Evolutionary conservation across 2,329 filamentous ascomycete genomes (phyloP).

Genomic region (Penicillium sp.): DNA sequence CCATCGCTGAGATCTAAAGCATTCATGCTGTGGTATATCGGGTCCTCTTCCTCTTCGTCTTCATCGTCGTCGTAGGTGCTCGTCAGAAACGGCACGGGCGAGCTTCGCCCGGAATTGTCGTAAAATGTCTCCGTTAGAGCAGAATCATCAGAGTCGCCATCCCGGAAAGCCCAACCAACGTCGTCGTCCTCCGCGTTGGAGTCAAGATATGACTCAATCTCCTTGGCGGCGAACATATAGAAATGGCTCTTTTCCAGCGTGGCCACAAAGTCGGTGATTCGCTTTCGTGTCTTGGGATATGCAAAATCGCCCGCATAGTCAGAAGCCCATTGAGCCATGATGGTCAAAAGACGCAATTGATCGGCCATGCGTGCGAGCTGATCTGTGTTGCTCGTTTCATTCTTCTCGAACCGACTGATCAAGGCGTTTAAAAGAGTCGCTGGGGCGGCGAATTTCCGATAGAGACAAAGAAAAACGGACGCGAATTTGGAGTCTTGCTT

Average conservation of each 20-base stretch:
- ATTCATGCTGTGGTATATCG: constrained; percentile 34
- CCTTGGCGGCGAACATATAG: constrained; percentile 76
- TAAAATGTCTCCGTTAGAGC: constrained; percentile 40
- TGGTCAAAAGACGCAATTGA: constrained; percentile 75
- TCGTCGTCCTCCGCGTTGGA: constrained; percentile 80
- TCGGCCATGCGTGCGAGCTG: constrained; percentile 72
- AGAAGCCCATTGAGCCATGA: constrained; percentile 82
- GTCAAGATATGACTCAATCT: constrained; percentile 75
- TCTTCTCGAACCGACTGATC: constrained; percentile 54
- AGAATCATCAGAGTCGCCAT: constrained; percentile 52
- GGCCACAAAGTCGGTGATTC: constrained; percentile 67
- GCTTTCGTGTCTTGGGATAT: constrained; percentile 63
- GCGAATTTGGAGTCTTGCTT: constrained; percentile 85
- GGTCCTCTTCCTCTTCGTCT: constrained; percentile 33
- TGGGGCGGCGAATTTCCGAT: constrained; percentile 87
- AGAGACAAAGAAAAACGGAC: constrained; percentile 83
- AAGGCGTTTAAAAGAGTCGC: constrained; percentile 71
- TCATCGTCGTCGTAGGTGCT: constrained; percentile 22
- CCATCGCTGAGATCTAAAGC: constrained; percentile 38
- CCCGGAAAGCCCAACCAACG: constrained; percentile 81
- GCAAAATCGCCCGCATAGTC: constrained; percentile 92
- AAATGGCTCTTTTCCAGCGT: constrained; percentile 71
- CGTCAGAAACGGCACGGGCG: constrained; percentile 32
- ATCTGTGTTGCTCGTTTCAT: constrained; percentile 66
- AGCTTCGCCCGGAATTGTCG: constrained; percentile 39